A percentile compares a stretch with the other conserved stretches of the same genome.
These are phyloP conservation scores for Leishmania lainsoni DNA, from an alignment of 208 protist species.

Conservation along the genomic window DNA sequence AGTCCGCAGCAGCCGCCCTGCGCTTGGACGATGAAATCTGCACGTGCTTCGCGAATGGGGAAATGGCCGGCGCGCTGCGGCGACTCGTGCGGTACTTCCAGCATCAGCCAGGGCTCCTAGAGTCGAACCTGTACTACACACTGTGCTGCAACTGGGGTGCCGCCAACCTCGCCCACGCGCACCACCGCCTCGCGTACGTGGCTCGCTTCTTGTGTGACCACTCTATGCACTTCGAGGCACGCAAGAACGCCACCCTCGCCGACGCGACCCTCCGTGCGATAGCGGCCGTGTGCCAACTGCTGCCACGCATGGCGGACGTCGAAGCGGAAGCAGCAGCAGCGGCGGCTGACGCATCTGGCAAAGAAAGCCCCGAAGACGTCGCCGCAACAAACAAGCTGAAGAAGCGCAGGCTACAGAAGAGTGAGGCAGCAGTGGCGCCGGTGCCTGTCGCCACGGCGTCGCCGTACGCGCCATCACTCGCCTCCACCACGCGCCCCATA, in stretches of 20 bases:
- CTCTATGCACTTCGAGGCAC: conserved; percentile 42
- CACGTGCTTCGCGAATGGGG: conserved; percentile 69
- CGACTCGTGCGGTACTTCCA: conserved; percentile 61
- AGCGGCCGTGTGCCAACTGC: conserved; percentile 38
- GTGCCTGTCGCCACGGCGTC: neutral
- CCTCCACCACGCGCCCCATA: conserved; percentile 25
- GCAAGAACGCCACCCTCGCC: conserved; percentile 57
- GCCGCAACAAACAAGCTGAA: conserved; percentile 12
- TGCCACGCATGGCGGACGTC: conserved; percentile 45
- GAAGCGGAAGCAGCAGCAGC: conserved; percentile 5
- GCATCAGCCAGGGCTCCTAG: conserved; percentile 45
- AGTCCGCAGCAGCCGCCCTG: neutral
- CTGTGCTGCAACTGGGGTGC: conserved; percentile 71
- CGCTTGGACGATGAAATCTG: conserved; percentile 72
- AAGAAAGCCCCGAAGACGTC: neutral
- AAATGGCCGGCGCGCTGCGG: conserved; percentile 53
- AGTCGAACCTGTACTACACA: conserved; percentile 68
- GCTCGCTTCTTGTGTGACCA: conserved; percentile 60
- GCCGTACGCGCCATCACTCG: conserved; percentile 18
- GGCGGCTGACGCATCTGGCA: neutral
- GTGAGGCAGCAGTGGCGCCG: neutral
- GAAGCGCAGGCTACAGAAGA: conserved; percentile 14
- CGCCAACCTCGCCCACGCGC: conserved; percentile 60
- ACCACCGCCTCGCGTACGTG: conserved; percentile 75
- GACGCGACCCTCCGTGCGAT: conserved; percentile 62